phyloP scores from a whole-genome alignment of 306 rosid genomes.

The Castanea sativa region DNA sequence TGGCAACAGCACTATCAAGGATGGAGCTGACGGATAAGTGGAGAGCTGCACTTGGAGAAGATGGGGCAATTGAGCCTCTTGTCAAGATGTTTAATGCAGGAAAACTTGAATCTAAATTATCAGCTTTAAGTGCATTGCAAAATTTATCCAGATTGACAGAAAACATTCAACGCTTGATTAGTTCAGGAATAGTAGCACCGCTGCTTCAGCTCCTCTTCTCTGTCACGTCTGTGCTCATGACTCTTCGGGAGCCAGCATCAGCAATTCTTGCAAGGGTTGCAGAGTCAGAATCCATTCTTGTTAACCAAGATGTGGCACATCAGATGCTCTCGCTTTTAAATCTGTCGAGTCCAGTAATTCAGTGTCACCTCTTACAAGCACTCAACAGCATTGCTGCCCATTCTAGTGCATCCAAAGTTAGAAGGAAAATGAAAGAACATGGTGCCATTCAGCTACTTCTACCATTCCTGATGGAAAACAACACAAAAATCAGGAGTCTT shows the following conservation, averaged over 20 bases:
- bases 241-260: conserved; percentile 85
- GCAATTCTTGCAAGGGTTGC: conserved; percentile 87
- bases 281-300: conserved; percentile 63
- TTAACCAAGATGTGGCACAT: conserved; percentile 59
- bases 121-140: conserved; percentile 82
- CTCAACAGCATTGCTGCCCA: conserved; percentile 72
- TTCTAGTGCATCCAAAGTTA: conserved; percentile 55
- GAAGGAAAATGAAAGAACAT: conserved; percentile 69
- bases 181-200: conserved; percentile 59
- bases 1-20: conserved; percentile 88
- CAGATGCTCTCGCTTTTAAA: conserved; percentile 89
- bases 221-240: conserved; percentile 90
- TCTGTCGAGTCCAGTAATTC: conserved; percentile 77
- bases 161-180: conserved; percentile 58
- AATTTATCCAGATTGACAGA: conserved; percentile 59
- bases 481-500: conserved; percentile 42
- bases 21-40: conserved; percentile 79
- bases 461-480: conserved; percentile 66
- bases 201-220: conserved; percentile 90
- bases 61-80: conserved; percentile 77
- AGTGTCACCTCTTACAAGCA: conserved; percentile 73
- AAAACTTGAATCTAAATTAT: conserved; percentile 86
- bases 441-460: conserved; percentile 79
- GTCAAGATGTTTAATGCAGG: conserved; percentile 66
- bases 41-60: conserved; percentile 70